Evolutionary conservation across 495 filamentous ascomycete genomes (phyloP), one percentile per base, ranked within the genome.

Genomic region (Talaromyces stipitatus): DNA sequence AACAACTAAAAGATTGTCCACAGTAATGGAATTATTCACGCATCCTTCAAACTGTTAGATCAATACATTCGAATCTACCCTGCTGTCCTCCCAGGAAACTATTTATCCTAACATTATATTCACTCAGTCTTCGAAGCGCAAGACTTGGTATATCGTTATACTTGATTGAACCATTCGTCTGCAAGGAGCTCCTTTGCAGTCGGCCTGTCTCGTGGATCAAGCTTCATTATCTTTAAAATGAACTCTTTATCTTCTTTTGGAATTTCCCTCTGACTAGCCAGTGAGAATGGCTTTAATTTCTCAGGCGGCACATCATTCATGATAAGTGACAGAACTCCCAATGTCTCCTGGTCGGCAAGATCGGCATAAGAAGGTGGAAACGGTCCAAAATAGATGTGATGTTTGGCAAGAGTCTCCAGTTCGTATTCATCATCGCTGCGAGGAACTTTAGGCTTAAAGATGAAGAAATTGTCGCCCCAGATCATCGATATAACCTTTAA

Each of bases 381-480:
- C 50, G 75, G 77, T 30, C 75, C 71, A 58, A 78, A 77, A 54
- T 60, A 74, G 45, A 59, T 48, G 60, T 70, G 58, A 51, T 76
- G 71, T 32, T 71, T 64, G 41, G 70, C 64, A 14, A 77, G 63
- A 12, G 76, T 72, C 38, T 73, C 66, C 1, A 74, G 28, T 53
- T 73, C 66, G 58, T 78, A 78, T 28, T 66, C 65, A 46, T 74
- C 64, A 56, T 72, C 50, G 54, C 64, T 71, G 9, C 62, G 57
- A 30, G 66, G 62, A 51, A 76, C 59, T 65, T 66, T 62, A 6
- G 74, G 73, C 54, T 70, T 72, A 56, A 75, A 76, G n/a, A 76
- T 69, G 59, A 70, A 66, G 58, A 65, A 77, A 47, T 66, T 62
- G 30, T 67, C 64, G 11, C 74, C 70, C 57, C 64, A 75, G 18